Percentiles rank a stretch among this genome's conserved stretches.
Conservation (phyloP, 2,329 filamentous ascomycete genomes). For the Davidsoniella neocaledoniae region DNA sequence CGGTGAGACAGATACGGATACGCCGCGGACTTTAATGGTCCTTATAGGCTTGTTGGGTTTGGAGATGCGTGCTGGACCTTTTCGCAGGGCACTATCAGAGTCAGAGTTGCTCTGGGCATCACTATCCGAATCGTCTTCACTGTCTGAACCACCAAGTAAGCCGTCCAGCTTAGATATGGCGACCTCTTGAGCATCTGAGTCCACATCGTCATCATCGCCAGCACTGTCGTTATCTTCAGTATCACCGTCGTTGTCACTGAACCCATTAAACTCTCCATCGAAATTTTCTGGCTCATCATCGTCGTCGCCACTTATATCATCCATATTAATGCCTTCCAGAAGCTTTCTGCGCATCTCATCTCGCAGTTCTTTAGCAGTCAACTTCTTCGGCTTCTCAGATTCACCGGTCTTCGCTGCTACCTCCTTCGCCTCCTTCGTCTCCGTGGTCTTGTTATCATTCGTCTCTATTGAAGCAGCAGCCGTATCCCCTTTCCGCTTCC, state of each 20-base stretch:
- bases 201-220: constrained; percentile 16
- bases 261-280: constrained; percentile 14
- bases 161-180: constrained; percentile 28
- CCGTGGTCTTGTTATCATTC: constrained; percentile 6
- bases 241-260: constrained; percentile 15
- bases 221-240: constrained; percentile 15
- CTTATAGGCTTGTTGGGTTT: constrained; percentile 3
- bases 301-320: constrained; percentile 15
- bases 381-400: constrained; percentile 18
- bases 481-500: constrained; percentile 17
- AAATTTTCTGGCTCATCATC: constrained; percentile 19
- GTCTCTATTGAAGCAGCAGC: constrained; percentile 15
- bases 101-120: constrained; percentile 20
- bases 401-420: background rate
- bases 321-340: constrained; percentile 10
- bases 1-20: constrained; percentile 19
- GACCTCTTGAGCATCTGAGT: constrained; percentile 20
- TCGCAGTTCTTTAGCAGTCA: constrained; percentile 12
- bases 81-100: constrained; percentile 9
- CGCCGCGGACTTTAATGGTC: constrained; percentile 20
- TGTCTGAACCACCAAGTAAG: constrained; percentile 28
- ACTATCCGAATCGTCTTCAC: constrained; percentile 24
- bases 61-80: background rate
- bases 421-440: constrained; percentile 12
- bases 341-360: constrained; percentile 7